Base-by-base conservation (phyloP, 192 early-diverging fungal species). In the Umbelopsis sp. region DNA sequence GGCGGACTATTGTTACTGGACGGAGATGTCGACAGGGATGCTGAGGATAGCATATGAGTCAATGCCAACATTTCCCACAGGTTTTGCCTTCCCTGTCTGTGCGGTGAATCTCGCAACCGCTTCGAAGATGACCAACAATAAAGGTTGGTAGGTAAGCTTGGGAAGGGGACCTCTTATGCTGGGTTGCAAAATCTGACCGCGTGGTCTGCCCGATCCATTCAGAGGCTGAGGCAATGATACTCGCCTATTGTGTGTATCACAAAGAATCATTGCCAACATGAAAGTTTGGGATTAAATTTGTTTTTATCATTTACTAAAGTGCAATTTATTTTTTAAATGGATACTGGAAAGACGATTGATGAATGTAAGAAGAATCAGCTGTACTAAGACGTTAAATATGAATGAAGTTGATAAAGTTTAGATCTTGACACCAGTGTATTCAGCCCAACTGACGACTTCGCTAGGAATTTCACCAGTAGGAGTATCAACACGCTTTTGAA, bases 371-470 rank as follows among this genome's bases (percentile, higher is more conserved):
- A 41, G 2, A 41, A 30, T 30, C 27, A n/a, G 27, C 27, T 30
- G 3, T 30, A 30, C 27, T 30, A 30, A 30, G 3, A 3, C 1
- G 27, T 30, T 30, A 30, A 30, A 30, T 2, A 30, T 30, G 27
- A 30, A 41, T 9, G 1, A 41, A 1, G 5, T 41, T 41, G 37
- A 41, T 4, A 41, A 45, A 46, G 13, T n/a, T 65, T 73, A 80
- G 21, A 79, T 84, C 64, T 80, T 80, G 70, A 80, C 83, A 51
- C 85, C 86, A 13, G 91, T 82, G 77, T 85, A 92, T 75, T 92
- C 85, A 46, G 81, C 70, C 91, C 91, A 92, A 22, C 84, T 81
- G 80, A 86, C 86, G 70, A 89, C 89, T 67, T 89, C 89, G 3
- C 78, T 75, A n/a, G 91, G 91, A 9, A 86, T 85, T 18, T 77